Evolutionary conservation across 768 basidiomycete species (phyloP).

Genomic region (Termitomyces eurrhizus): DNA sequence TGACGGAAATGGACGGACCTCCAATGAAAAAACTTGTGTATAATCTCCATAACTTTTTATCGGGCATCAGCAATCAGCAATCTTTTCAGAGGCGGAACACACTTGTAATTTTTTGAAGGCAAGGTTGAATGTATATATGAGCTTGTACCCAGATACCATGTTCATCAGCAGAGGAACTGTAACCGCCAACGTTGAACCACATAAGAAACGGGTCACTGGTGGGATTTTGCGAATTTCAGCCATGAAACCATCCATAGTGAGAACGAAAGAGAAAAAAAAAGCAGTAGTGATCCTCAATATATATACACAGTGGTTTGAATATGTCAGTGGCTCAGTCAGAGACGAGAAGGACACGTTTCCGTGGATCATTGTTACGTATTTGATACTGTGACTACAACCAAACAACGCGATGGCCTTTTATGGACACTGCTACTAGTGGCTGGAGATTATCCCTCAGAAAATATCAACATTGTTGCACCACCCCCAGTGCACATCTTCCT

Average conservation of each 20-base stretch:
- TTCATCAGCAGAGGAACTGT: slow-evolving; percentile 55
- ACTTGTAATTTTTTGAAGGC: slow-evolving; percentile 55
- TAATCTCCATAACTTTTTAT: slow-evolving; percentile 64
- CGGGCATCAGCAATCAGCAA: neutral
- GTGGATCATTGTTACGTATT: neutral
- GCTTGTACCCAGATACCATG: slow-evolving; percentile 45
- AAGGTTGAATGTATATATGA: slow-evolving; percentile 48
- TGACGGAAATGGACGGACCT: slow-evolving; percentile 30
- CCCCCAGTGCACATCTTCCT: too few relatives aligned
- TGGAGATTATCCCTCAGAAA: too few relatives aligned
- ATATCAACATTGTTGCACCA: too few relatives aligned
- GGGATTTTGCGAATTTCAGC: slow-evolving; percentile 79
- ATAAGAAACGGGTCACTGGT: slow-evolving; percentile 72
- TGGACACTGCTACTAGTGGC: too few relatives aligned
- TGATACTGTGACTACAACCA: neutral
- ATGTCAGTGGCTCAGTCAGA: neutral
- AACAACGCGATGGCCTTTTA: neutral
- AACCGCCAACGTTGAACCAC: slow-evolving; percentile 55
- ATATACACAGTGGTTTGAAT: too few relatives aligned
- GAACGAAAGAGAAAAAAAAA: neutral
- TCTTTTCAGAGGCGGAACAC: slow-evolving; percentile 6
- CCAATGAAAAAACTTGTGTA: slow-evolving; percentile 75
- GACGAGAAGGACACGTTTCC: neutral
- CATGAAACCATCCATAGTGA: slow-evolving; percentile 40
- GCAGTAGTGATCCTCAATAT: too few relatives aligned